Base-by-base conservation (phyloP, 2,329 filamentous ascomycete species). In the Aspergillus japonicus region DNA sequence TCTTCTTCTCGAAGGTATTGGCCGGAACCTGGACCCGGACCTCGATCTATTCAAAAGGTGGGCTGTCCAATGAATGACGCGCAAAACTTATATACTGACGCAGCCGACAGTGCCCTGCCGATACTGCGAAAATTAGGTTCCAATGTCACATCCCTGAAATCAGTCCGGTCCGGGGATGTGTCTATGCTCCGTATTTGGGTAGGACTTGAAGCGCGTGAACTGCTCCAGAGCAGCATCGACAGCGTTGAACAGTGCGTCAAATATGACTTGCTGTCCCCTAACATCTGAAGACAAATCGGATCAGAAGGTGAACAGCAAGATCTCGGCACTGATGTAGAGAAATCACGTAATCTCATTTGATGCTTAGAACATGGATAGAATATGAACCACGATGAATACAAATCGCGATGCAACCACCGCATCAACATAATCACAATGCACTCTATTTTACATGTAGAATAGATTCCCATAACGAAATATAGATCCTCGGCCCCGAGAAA, bases 151-250 rank as follows among this genome's bases (percentile, higher is more conserved):
- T 70, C 82, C 59, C 61, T 82, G 47, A 73, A 87, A 60, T 89
- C 90, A 79, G 81, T 90, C 58, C 88, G 87, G 71, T 82, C 85
- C 35, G 89, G 89, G 29, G 90, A 93, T 69, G 90, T 90, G 63
- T 89, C 87, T 48, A 95, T 98, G 89, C 80, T 97, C 66, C 87
- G 92, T 69, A 88, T 97, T 5, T 98, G 94, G 94, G 86, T 91
- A 60, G 93, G 94, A 1, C 81, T 98, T 11, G 94, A 98, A 79
- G 90, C 92, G 52, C 85, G 94, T 63, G 89, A 89, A 67, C 95
- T 96, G 77, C 83, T 97, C 77, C 91, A 96, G 77, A 91, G 91
- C 49, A 96, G 91, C 64, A 86, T 96, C 56, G 92, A 96, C 73
- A 92, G 92, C 75, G 90, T 94, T 35, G 92, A 96, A 76, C 84